These are phyloP conservation scores for Pleurotus salmoneostramineus DNA, from an alignment of 768 basidiomycete species.

Conservation along the genomic window DNA sequence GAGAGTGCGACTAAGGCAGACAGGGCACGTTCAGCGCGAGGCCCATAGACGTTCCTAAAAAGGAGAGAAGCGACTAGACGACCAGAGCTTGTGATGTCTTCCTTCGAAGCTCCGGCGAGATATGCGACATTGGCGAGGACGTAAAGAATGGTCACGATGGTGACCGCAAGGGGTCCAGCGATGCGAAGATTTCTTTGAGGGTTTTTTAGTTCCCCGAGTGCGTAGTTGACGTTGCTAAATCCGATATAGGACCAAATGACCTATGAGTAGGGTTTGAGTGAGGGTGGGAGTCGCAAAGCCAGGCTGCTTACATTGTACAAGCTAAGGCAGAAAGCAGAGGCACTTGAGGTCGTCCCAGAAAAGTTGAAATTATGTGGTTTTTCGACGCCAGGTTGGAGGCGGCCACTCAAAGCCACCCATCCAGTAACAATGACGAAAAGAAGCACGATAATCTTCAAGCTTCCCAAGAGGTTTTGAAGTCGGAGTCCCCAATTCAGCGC, in stretches of 20 bases:
- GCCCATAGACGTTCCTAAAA: constrained; percentile 64
- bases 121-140: constrained; percentile 63
- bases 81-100: constrained; percentile 55
- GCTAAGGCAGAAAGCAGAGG: constrained; percentile 46
- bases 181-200: constrained; percentile 58
- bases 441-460: constrained; percentile 50
- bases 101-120: constrained; percentile 62
- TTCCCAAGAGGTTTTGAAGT: constrained; percentile 60
- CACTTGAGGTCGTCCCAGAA: constrained; percentile 41
- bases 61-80: constrained; percentile 62
- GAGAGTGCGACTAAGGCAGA: constrained; percentile 45
- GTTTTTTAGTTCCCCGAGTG: constrained; percentile 57
- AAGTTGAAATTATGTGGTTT: constrained; percentile 30
- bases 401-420: constrained; percentile 36
- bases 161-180: constrained; percentile 62
- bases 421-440: constrained; percentile 46
- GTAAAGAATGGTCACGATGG: constrained; percentile 51
- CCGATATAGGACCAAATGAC: constrained; percentile 52
- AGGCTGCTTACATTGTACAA: constrained; percentile 40
- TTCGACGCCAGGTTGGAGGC: constrained; percentile 20
- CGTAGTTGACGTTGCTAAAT: constrained; percentile 68
- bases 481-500: constrained; percentile 51
- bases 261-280: constrained; percentile 19
- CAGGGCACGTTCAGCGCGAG: constrained; percentile 38
- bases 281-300: background rate